Evolutionary conservation across 106 monocot species (phyloP).

Genomic region (Posidonia australis): DNA sequence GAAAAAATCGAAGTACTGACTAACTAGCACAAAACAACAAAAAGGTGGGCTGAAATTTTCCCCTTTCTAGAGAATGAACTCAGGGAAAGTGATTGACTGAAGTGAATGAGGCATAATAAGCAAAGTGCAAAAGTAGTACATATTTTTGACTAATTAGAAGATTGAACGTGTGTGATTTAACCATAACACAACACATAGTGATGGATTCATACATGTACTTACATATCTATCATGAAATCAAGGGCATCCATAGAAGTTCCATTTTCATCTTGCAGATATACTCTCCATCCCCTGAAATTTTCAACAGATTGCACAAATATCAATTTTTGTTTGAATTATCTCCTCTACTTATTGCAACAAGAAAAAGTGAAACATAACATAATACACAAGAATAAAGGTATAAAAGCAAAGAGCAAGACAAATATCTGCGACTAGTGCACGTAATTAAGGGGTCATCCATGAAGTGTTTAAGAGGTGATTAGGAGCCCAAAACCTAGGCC

Average conservation of each 20-base stretch:
- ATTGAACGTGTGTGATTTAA: too few relatives aligned
- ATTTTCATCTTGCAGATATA: slow-evolving; percentile 81
- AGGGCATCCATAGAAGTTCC: slow-evolving; percentile 73
- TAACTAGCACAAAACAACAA: too few relatives aligned
- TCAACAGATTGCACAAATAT: neutral
- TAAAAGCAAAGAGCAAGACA: neutral
- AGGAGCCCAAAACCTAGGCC: too few relatives aligned
- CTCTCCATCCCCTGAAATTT: slow-evolving; percentile 63
- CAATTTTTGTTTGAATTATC: neutral
- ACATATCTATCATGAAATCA: slow-evolving; percentile 72
- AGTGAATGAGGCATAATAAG: too few relatives aligned
- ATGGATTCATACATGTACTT: neutral
- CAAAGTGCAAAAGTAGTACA: too few relatives aligned
- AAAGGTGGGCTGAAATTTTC: too few relatives aligned
- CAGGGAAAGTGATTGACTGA: too few relatives aligned
- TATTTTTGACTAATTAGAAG: too few relatives aligned
- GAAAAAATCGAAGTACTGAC: too few relatives aligned
- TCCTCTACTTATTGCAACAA: neutral
- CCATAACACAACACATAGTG: too few relatives aligned
- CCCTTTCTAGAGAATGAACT: too few relatives aligned
- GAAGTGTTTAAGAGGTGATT: neutral
- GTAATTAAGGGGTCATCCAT: too few relatives aligned
- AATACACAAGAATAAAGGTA: neutral
- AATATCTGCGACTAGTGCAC: neutral
- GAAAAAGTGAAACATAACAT: neutral